A percentile compares a stretch with the other conserved stretches of the same genome.
phyloP scores from a whole-genome alignment of 257 asterid genomes.

The Solanum chiquidenum region DNA sequence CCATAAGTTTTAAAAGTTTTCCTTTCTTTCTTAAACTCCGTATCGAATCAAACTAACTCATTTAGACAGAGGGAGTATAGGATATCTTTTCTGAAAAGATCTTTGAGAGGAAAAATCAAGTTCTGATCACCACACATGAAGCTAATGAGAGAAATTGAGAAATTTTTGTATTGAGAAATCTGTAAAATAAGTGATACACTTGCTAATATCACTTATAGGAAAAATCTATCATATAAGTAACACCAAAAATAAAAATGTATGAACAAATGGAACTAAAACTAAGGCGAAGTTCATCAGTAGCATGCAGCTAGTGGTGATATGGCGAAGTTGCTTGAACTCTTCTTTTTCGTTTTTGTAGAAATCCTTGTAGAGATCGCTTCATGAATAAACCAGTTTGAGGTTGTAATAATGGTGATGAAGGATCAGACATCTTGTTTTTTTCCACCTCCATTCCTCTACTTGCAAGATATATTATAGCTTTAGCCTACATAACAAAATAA shows the following conservation, averaged over 20 bases:
- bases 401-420: background rate
- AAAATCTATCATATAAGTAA: background rate
- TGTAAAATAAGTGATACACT: background rate
- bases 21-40: too few relatives aligned
- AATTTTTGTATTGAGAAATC: background rate
- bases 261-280: background rate
- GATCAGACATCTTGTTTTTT: background rate
- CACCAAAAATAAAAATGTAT: background rate
- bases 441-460: conserved; percentile 6
- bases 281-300: background rate
- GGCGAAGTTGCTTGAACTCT: conserved; percentile 13
- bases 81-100: background rate
- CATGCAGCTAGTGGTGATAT: background rate
- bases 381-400: conserved; percentile 4
- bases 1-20: too few relatives aligned
- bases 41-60: background rate
- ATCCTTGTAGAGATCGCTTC: conserved; percentile 19
- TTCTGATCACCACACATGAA: background rate
- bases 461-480: conserved; percentile 16
- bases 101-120: background rate
- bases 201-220: background rate
- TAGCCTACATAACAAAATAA: background rate
- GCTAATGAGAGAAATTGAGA: background rate
- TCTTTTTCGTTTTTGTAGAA: conserved; percentile 20
- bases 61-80: background rate